Evolutionary conservation across 768 basidiomycete species (phyloP).

Genomic region (Rhodotorula paludigena): DNA sequence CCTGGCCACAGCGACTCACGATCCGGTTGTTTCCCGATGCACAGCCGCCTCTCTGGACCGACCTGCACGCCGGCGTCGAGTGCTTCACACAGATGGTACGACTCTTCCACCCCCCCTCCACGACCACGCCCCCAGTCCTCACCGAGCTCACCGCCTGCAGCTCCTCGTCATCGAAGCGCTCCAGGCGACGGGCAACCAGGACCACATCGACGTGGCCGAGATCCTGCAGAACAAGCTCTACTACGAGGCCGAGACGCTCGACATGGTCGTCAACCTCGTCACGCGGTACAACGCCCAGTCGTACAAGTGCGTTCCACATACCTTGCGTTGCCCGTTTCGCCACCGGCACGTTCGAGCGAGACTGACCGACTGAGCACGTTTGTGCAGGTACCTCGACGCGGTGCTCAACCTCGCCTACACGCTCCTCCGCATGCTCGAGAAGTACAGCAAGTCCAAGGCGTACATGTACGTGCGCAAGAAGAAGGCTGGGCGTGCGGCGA

Average conservation of each 20-base stretch:
- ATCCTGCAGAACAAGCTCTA: slow-evolving; percentile 82
- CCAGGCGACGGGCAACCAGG: slow-evolving; percentile 56
- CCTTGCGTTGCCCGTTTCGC: too few relatives aligned
- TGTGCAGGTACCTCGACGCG: slow-evolving; percentile 69
- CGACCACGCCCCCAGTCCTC: not conserved
- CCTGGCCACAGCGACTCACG: too few relatives aligned
- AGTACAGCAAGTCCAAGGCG: slow-evolving; percentile 66
- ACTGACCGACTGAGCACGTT: slow-evolving; percentile 42
- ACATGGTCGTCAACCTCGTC: slow-evolving; percentile 74
- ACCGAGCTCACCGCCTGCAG: slow-evolving; percentile 38
- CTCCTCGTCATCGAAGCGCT: slow-evolving; percentile 82
- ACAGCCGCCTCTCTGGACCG: slow-evolving; percentile 88
- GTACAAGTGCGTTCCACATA: slow-evolving; percentile 50
- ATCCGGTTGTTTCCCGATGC: not conserved
- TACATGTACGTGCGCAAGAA: slow-evolving; percentile 73
- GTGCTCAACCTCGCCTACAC: slow-evolving; percentile 77
- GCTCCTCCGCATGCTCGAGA: slow-evolving; percentile 82
- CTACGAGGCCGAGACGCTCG: slow-evolving; percentile 91
- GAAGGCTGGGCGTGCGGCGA: slow-evolving; percentile 54
- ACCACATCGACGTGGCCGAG: slow-evolving; percentile 68
- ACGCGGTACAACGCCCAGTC: slow-evolving; percentile 70
- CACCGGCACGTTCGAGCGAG: too few relatives aligned
- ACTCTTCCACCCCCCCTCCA: not conserved
- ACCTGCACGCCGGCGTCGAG: slow-evolving; percentile 87
- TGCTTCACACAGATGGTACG: slow-evolving; percentile 77